phyloP scores from a whole-genome alignment of 352 stramenopile genomes.

The Phytopythium oedochilum region DNA sequence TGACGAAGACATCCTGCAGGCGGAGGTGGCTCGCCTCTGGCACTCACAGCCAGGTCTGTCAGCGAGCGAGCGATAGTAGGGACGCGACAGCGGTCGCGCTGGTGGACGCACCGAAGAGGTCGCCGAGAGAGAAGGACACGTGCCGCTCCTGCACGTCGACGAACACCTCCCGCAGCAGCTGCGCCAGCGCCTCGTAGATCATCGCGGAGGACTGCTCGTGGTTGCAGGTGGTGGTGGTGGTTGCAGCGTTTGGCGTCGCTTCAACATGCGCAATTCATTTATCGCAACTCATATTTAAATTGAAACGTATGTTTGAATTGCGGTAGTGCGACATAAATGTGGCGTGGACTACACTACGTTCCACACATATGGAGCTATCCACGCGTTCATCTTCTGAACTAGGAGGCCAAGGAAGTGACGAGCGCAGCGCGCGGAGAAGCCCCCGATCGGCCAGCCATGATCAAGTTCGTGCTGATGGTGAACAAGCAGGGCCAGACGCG shows the following conservation, averaged over 20 bases:
- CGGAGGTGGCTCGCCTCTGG: constrained; percentile 64
- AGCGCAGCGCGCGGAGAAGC: constrained; percentile 4
- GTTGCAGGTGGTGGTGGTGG: no score
- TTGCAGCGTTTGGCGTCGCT: no score
- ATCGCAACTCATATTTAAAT: not conserved
- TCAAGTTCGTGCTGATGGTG: constrained; percentile 96
- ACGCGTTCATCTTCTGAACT: not conserved
- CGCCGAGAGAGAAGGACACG: constrained; percentile 61
- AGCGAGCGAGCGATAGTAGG: no score
- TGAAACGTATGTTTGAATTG: not conserved
- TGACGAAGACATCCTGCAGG: constrained; percentile 56
- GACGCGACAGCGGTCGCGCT: no score
- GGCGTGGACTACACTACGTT: not conserved
- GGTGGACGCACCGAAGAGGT: constrained; percentile 51
- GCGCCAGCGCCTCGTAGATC: constrained; percentile 47
- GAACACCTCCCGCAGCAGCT: constrained; percentile 65
- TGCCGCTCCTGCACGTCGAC: constrained; percentile 48
- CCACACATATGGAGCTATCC: not conserved
- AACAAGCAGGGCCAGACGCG: constrained; percentile 99
- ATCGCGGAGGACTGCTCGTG: constrained; percentile 12
- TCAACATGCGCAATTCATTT: not conserved
- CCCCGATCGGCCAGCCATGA: no score
- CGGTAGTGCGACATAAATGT: not conserved
- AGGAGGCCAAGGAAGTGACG: constrained; percentile 1
- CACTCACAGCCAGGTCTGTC: not conserved